Base-by-base conservation (phyloP, 208 protist genomes). In the Novymonas esmeraldas region DNA sequence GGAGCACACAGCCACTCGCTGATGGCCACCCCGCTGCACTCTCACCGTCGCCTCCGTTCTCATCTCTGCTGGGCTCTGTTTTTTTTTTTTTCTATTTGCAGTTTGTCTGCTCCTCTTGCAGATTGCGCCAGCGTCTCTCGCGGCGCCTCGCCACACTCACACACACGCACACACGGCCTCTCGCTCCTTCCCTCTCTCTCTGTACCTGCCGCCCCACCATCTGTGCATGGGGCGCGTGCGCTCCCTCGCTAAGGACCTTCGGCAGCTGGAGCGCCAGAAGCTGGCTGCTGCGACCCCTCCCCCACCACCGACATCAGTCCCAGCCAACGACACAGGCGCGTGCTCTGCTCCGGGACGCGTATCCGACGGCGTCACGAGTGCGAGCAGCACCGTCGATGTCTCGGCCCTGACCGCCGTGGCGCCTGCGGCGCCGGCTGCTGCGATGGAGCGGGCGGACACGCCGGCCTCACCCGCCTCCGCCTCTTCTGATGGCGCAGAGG, bases 211-310 rank as follows among this genome's bases (percentile, higher is more conserved):
- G 9, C 52, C 22, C 6, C 11, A 9, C 51, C 52, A 9, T 59
- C 9, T 39, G 31, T 22, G 46, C 28, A 78, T 73, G 66, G 64
- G 31, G 42, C 73, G 49, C 49, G 31, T 79, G 4, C 66, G 68
- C 24, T 71, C 65, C 2, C 74, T 79, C 34, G 74, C 66, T 16
- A 76, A 76, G 68, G 74, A 79, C 36, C 62, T 79, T 22, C 59
- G 39, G 58, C 61, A 74, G 11, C 31, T 75, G n/a, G 68, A 70
- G 57, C 54, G 50, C 44, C 66, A 66, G 26, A 75, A 57, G 56
- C 65, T 70, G 55, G 18, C 14, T 28, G 28, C 67, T 46, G n/a
- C 48, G 22, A 10, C 20, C 7, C n/a, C 38, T 41, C 48, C 24
- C 26, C 45, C 31, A 46, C 33, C 45, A 20, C 1, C 18, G 0